Evolutionary conservation across 2,329 filamentous ascomycete species (phyloP), one percentile per base, ranked within the genome.

Genomic region (Aspergillus sp.): DNA sequence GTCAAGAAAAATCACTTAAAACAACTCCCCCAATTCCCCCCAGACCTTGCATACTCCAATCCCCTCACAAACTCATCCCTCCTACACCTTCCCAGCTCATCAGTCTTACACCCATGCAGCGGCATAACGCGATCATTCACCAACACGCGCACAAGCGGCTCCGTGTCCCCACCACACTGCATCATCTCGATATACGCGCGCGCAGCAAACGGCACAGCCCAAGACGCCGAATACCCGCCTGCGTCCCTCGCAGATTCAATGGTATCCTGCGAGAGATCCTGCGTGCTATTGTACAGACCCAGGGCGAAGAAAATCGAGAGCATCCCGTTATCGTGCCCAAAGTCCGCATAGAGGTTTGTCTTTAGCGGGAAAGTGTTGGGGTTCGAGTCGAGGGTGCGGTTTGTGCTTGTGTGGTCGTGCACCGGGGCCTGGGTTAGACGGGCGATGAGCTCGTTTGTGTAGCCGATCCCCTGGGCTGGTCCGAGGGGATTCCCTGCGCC

Each of bases 321-420:
- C 82, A 96, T 89, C 62, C 86, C 83, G 65, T 94, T 95, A 68
- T 96, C 90, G 67, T 96, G 90, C 53, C 84, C 88, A 63, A 96
- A 95, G 67, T 96, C 90, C 0, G 88, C 90, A 61, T 94, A 96
- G 1, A 95, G 70, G 9, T 70, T 71, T 39, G 73, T 68, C 52
- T 78, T 76, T 0, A 95, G 71, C 0, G 90, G 90, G 60, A 95
- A 96, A 0, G 86, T 90, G 5, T 68, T 62, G 0, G 78, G 70
- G 49, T 82, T 74, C 4, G 71, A 71, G 63, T 94, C 87, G 0
- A 95, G 76, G 0, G 90, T 95, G 32, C 71, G 74, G 66, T 96
- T 95, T 5, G 84, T 88, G 47, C 76, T 82, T 0, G 89, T 95
- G 49, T 80, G 69, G 63, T 95, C 89, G 0, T 75, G 58, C 1